These are phyloP conservation scores for Zymoseptoria crescenta DNA, from an alignment of 2,329 filamentous ascomycete species.

Conservation along the genomic window DNA sequence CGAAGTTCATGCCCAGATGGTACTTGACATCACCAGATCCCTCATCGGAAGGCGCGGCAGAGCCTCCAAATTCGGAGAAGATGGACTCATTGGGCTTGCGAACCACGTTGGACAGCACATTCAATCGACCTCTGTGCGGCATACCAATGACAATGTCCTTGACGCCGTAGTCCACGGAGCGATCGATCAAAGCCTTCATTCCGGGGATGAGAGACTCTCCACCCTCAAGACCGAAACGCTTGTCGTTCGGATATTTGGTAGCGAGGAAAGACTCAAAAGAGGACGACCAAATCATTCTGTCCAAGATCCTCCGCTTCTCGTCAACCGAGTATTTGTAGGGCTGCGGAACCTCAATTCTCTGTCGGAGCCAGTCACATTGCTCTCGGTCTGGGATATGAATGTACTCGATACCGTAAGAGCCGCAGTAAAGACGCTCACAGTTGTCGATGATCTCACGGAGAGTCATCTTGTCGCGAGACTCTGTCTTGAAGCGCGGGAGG, in stretches of 20 bases:
- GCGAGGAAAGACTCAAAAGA: conserved; percentile 94
- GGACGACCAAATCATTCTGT: conserved; percentile 96
- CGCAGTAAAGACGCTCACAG: conserved; percentile 94
- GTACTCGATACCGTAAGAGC: conserved; percentile 95
- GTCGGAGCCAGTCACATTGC: conserved; percentile 96
- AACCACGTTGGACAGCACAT: conserved; percentile 96
- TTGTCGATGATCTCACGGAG: conserved; percentile 86
- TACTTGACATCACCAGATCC: conserved; percentile 99
- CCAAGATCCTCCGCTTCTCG: conserved; percentile 95
- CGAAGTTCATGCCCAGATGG: conserved; percentile 99
- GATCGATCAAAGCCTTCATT: conserved; percentile 98
- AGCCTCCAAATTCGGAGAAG: conserved; percentile 95
- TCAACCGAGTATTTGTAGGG: conserved; percentile 97
- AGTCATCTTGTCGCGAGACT: conserved; percentile 89
- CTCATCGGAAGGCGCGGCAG: conserved; percentile 79
- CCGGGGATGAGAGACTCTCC: conserved; percentile 94
- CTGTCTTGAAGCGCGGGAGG: conserved; percentile 83
- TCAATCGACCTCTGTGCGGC: conserved; percentile 97
- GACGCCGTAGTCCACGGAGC: conserved; percentile 94
- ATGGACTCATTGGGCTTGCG: conserved; percentile 99
- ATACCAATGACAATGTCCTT: conserved; percentile 99
- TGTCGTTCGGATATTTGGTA: conserved; percentile 98
- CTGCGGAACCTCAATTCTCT: conserved; percentile 85
- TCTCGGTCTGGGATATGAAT: conserved; percentile 97
- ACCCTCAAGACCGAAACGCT: conserved; percentile 96